Conservation (phyloP, 2,329 filamentous ascomycete species). For the Cercospora nicotianae region DNA sequence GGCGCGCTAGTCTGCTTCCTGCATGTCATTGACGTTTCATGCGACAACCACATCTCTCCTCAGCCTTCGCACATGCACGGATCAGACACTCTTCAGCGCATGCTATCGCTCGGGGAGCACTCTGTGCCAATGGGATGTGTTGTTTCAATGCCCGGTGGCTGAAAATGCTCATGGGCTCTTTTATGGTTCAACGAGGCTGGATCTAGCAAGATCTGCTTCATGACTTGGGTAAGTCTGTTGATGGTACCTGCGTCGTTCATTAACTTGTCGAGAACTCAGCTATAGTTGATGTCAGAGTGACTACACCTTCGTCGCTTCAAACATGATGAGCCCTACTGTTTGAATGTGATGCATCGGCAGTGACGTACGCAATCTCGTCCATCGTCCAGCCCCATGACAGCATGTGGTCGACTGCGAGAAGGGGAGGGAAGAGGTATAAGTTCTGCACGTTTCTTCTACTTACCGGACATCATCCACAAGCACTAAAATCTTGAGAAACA, state of each 20-base stretch:
- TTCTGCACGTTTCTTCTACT: background rate
- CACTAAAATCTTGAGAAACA: background rate
- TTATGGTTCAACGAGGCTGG: background rate
- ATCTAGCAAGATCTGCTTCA: constrained; percentile 2
- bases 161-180: background rate
- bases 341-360: background rate
- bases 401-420: background rate
- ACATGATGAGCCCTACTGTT: background rate
- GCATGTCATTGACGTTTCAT: constrained; percentile 25
- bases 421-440: background rate
- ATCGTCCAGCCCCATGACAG: constrained; percentile 2
- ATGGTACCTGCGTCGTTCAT: background rate
- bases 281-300: constrained; percentile 13
- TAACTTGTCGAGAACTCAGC: background rate
- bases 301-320: background rate
- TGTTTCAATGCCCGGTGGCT: background rate
- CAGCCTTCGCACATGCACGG: background rate
- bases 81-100: background rate
- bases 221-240: background rate
- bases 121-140: background rate
- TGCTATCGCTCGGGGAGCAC: background rate
- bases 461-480: background rate
- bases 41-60: constrained; percentile 1
- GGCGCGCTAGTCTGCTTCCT: constrained; percentile 25
- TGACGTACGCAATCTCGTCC: background rate